Base-by-base conservation (phyloP, 1,139 yeast genomes). In the Scheffersomyces stambukii region DNA sequence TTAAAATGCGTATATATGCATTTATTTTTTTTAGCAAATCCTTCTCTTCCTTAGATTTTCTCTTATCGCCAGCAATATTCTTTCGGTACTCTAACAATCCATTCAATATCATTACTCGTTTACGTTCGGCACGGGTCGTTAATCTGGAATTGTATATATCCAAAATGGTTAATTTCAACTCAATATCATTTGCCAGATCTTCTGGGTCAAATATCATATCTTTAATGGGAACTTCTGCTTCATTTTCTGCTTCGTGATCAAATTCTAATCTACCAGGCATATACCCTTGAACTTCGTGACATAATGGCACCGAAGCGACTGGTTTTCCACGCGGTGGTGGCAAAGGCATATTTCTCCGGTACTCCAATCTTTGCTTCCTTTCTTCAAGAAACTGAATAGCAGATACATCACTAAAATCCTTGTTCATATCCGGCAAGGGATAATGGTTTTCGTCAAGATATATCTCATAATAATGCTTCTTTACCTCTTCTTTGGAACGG, bases 251-350 rank as follows among this genome's bases (percentile, higher is more conserved):
- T 53, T 91, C 99, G 36, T 81, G 85, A 50, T 91, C 99, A 56
- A 91, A 91, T 54, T 91, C 99, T 40, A 91, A 65, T 46, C 98
- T 75, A 27, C 98, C 99, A 20, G 99, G 99, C 99, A 93, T 91
- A 53, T 81, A 91, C 3, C 96, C 97, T 56, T 91, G 97, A 38
- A 91, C 77, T 49, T 93, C 97, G 51, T 93, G 97, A 60, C 97
- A 89, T 30, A 93, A 71, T 0, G 99, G 99, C 6, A 84, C 94
- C 8, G 96, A 85, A 0, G 96, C 89, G 28, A 83, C 80, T 2
- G 94, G 86, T 52, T 88, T 89, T 33, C 81, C 76, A 32, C 89
- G 88, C 13, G 94, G 91, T 10, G 75, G 74, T 8, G 89, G 88
- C 38, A 77, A 54, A 16, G 88, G 86, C 41, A 75, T 67, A 38